Evolutionary conservation across 2,329 filamentous ascomycete genomes (phyloP).

Genomic region (Sphaceloma murrayae): DNA sequence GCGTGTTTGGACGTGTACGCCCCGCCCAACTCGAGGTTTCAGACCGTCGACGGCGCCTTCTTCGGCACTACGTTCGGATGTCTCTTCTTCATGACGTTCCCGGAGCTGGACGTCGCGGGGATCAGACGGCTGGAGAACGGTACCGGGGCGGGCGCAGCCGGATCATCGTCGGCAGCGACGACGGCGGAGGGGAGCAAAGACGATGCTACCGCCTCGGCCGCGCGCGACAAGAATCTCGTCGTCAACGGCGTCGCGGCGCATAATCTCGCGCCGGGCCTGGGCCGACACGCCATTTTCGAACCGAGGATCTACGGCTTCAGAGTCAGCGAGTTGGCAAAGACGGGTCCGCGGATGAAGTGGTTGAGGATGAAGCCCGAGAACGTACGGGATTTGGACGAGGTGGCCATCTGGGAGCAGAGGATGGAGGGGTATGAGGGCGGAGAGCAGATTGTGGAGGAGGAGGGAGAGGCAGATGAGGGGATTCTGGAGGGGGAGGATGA

Average conservation of each 20-base stretch:
- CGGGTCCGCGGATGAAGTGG: slow-evolving; percentile 95
- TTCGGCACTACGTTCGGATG: slow-evolving; percentile 96
- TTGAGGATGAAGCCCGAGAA: slow-evolving; percentile 73
- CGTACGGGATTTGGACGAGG: slow-evolving; percentile 75
- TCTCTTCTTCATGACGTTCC: slow-evolving; percentile 96
- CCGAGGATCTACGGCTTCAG: slow-evolving; percentile 94
- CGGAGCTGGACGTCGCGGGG: slow-evolving; percentile 72
- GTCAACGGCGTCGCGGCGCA: slow-evolving; percentile 81
- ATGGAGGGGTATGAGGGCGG: slow-evolving; percentile 31
- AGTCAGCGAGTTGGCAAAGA: slow-evolving; percentile 80
- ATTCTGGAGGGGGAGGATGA: slow-evolving; percentile 18
- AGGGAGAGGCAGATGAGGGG: slow-evolving; percentile 18
- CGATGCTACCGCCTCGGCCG: slow-evolving; percentile 22
- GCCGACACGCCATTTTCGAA: slow-evolving; percentile 76
- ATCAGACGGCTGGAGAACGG: slow-evolving; percentile 17
- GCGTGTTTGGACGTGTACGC: slow-evolving; percentile 96
- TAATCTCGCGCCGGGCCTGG: slow-evolving; percentile 84
- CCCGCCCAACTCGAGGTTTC: slow-evolving; percentile 92
- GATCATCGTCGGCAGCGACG: too few relatives aligned
- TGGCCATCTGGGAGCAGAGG: slow-evolving; percentile 32
- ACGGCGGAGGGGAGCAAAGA: too few relatives aligned
- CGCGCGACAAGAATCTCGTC: slow-evolving; percentile 27
- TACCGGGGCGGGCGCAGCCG: background rate
- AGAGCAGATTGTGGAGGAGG: slow-evolving; percentile 16
- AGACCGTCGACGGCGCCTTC: slow-evolving; percentile 94